Conservation (phyloP, 2,329 filamentous ascomycete species). For the Alternaria gansuensis region DNA sequence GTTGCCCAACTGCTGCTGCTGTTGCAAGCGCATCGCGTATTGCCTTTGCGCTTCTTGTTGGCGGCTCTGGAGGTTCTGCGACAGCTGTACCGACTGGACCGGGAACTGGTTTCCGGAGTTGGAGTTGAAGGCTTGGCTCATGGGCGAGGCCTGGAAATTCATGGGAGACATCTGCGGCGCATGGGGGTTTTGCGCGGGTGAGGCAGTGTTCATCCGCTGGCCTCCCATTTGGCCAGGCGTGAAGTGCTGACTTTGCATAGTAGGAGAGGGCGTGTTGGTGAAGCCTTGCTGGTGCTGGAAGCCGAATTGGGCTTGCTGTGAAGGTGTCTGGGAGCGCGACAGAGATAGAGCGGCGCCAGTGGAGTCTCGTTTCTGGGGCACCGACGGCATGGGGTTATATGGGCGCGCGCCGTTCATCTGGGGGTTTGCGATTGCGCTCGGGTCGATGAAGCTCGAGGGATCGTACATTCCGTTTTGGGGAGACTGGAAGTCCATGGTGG, state of each 20-base stretch:
- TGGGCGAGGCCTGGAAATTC: conserved; percentile 49
- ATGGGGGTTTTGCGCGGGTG: conserved; percentile 81
- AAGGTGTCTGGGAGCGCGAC: conserved; percentile 92
- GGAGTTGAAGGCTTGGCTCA: conserved; percentile 53
- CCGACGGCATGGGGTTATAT: conserved; percentile 83
- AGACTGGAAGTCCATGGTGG: conserved; percentile 49
- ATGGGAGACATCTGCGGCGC: conserved; percentile 55
- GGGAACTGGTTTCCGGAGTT: conserved; percentile 57
- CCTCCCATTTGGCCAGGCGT: conserved; percentile 64
- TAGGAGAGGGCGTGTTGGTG: conserved; percentile 91
- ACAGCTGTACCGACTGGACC: conserved; percentile 57
- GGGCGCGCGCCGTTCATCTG: conserved; percentile 77
- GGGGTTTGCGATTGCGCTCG: conserved; percentile 51
- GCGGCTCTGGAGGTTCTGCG: conserved; percentile 58
- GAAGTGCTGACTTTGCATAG: conserved; percentile 82
- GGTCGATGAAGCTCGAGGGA: conserved; percentile 51
- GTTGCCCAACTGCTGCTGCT: conserved; percentile 65
- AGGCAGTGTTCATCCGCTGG: conserved; percentile 82
- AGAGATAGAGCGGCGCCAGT: conserved; percentile 87
- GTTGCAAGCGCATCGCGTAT: conserved; percentile 86
- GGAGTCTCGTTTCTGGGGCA: conserved; percentile 91
- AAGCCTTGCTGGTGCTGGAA: conserved; percentile 76
- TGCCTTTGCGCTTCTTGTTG: conserved; percentile 76
- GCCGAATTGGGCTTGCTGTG: conserved; percentile 70
- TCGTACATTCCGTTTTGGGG: conserved; percentile 51